Evolutionary conservation across 2,329 filamentous ascomycete genomes (phyloP), one percentile per base, ranked within the genome.

Genomic region (Alternaria triticina): DNA sequence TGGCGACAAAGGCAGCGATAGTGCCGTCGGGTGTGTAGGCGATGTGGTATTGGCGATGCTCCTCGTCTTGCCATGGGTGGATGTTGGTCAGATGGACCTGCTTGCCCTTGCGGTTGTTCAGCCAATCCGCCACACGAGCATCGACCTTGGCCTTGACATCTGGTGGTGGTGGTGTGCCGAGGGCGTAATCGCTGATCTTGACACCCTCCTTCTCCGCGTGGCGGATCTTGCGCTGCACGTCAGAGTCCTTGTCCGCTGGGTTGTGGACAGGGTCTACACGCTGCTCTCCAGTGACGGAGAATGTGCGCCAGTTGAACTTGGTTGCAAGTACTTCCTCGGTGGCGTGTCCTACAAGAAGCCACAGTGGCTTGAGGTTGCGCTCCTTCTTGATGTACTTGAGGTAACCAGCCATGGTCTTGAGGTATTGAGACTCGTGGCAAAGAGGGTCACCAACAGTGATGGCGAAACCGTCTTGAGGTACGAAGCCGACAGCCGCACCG

Each of bases 81-180:
- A 97, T 92, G 76, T 97, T 91, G 4, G 94, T 97, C 56, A 97
- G 84, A 79, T 97, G 94, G 28, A 97, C 91, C 80, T 97, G 94
- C 59, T 87, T 89, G 69, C 93, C 93, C 82, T 93, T 94, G 72
- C 94, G 91, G 76, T 87, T 87, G 57, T 86, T 83, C 73, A 94
- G 88, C 94, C 94, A 97, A 62, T 93, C 90, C 63, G 88, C 82
- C 58, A 97, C 90, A 36, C 91, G 88, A 64, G 86, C 85, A 76
- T 97, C 89, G 60, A 91, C 87, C 70, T 91, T 90, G 54, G 85
- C 79, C 65, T 89, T 88, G 60, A 96, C 83, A 1, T 93, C 90
- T 0, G 90, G 85, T 0, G 89, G 83, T 1, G 90, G 82, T 8
- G 87, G 82, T 62, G 88, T 83, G 43, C 91, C 90, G n/a, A 88